Conservation (phyloP, 495 filamentous ascomycete genomes). For the Viridothelium virens region DNA sequence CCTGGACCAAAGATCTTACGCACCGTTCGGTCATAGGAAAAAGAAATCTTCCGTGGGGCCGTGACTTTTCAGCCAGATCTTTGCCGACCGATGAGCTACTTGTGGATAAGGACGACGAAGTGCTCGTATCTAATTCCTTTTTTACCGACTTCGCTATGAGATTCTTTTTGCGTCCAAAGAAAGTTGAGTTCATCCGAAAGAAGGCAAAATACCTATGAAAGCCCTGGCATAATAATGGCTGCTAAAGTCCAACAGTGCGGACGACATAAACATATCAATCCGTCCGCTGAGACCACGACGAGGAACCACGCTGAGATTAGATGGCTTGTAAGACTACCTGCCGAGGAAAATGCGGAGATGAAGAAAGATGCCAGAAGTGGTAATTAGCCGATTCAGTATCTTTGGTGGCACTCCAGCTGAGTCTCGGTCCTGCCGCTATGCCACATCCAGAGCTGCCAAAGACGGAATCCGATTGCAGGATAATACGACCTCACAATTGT, state of each 20-base stretch:
- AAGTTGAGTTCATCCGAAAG: neutral
- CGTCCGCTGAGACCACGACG: neutral
- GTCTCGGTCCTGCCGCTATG: neutral
- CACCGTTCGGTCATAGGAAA: neutral
- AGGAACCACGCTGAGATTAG: neutral
- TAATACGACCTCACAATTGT: neutral
- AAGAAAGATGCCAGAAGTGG: constrained; percentile 8
- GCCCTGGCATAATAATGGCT: neutral
- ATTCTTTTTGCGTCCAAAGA: neutral
- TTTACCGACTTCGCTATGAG: neutral
- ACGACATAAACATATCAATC: neutral
- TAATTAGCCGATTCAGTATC: constrained; percentile 2
- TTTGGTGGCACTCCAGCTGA: constrained; percentile 6
- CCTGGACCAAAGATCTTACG: neutral
- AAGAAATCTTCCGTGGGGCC: neutral
- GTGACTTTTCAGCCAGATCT: neutral
- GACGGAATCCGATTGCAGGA: constrained; percentile 3
- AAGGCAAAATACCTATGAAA: neutral
- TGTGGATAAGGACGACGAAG: neutral
- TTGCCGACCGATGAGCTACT: neutral
- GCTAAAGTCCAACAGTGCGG: neutral
- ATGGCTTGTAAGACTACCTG: neutral
- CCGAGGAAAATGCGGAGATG: neutral
- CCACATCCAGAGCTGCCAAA: constrained; percentile 5
- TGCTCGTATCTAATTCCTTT: neutral